These are phyloP conservation scores for Fraxinus albicans DNA, from an alignment of 305 asterid species.

Conservation along the genomic window DNA sequence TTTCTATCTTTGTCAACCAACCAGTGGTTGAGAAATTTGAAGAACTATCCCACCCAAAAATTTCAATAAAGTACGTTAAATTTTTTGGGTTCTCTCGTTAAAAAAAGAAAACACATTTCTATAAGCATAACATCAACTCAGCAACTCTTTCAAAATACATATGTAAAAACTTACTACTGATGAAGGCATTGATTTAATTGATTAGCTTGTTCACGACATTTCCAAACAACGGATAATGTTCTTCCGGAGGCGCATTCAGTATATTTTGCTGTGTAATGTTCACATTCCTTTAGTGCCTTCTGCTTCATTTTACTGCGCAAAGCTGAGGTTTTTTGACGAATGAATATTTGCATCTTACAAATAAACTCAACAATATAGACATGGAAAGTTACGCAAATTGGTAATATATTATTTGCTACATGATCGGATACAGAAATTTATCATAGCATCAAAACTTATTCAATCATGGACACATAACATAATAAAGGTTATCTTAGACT, in stretches of 20 bases:
- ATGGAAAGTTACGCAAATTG: not conserved
- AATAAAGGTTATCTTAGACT: not conserved
- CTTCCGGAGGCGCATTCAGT: slow-evolving; percentile 87
- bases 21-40: slow-evolving; percentile 1
- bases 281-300: slow-evolving; percentile 78
- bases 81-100: not conserved
- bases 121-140: not conserved
- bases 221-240: slow-evolving; percentile 85
- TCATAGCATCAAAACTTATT: not conserved
- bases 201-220: slow-evolving; percentile 85
- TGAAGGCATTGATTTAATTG: slow-evolving; percentile 89
- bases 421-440: not conserved
- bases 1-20: not conserved
- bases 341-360: slow-evolving; percentile 21
- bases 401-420: not conserved
- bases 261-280: slow-evolving; percentile 56
- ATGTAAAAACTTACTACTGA: slow-evolving; percentile 65
- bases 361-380: not conserved
- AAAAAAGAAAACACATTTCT: not conserved
- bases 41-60: not conserved
- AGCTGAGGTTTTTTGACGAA: slow-evolving; percentile 53
- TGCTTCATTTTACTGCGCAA: slow-evolving; percentile 97
- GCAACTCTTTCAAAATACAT: slow-evolving; percentile 11
- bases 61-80: not conserved
- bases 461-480: slow-evolving; percentile 4